A percentile compares a stretch with the other conserved stretches of the same genome.
phyloP scores from a whole-genome alignment of 1,284 basidiomycete species.

The Spongiforma sp. region DNA sequence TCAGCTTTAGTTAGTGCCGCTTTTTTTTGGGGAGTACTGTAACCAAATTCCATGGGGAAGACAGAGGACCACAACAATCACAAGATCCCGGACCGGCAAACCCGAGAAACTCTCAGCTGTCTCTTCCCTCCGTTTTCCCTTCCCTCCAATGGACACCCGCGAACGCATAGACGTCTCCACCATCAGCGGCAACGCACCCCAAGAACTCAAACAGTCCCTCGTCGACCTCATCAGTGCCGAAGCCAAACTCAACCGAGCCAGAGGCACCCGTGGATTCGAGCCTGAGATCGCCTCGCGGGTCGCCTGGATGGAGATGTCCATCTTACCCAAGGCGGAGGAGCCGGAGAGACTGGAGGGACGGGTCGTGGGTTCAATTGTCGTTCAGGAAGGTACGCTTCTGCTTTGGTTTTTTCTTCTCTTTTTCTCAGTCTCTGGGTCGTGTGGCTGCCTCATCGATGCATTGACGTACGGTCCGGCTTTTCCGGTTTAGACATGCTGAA shows the following conservation, averaged over 20 bases:
- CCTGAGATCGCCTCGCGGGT: conserved; percentile 27
- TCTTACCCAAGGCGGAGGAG: conserved; percentile 44
- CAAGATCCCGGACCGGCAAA: not conserved
- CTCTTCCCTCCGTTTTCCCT: too few species aligned
- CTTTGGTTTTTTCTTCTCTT: not conserved
- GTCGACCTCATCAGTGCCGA: conserved; percentile 19
- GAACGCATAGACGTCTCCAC: conserved; percentile 22
- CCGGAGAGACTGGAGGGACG: conserved; percentile 44
- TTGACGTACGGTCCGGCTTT: too few species aligned
- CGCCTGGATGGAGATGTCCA: conserved; percentile 41
- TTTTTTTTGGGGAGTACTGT: too few species aligned
- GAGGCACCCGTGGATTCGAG: conserved; percentile 28
- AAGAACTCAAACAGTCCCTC: conserved; percentile 29
- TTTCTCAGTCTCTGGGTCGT: too few species aligned
- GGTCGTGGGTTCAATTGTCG: conserved; percentile 50
- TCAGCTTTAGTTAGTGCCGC: too few species aligned
- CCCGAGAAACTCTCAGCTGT: not conserved
- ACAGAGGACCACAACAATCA: too few species aligned
- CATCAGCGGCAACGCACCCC: conserved; percentile 32
- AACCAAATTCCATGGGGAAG: too few species aligned
- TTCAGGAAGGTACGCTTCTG: conserved; percentile 44
- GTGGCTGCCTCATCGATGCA: too few species aligned
- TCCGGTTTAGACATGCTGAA: conserved; percentile 61
- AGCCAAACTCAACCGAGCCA: conserved; percentile 7
- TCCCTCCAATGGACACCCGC: conserved; percentile 15